Conservation (phyloP, 2,329 filamentous ascomycete species). For the Pyricularia sp. region DNA sequence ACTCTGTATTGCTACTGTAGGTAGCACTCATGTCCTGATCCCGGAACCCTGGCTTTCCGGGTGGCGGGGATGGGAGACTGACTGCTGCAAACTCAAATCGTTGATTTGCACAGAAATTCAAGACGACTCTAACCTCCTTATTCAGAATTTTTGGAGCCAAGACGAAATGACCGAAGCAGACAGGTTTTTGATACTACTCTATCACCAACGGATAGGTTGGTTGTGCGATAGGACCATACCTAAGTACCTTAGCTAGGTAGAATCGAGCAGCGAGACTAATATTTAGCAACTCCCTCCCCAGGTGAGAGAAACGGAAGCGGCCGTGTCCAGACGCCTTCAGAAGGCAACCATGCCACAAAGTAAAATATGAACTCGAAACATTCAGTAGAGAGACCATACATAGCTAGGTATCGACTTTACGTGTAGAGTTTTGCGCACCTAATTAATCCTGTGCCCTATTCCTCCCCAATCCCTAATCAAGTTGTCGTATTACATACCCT, state of each 20-base stretch:
- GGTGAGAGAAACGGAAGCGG: neutral
- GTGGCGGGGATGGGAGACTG: neutral
- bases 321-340: neutral
- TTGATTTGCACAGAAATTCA: neutral
- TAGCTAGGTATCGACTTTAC: neutral
- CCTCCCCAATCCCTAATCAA: neutral
- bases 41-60: neutral
- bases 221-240: neutral
- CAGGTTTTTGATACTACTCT: neutral
- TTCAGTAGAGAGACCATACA: neutral
- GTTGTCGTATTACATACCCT: neutral
- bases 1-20: neutral
- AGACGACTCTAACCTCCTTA: neutral
- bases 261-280: neutral
- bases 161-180: neutral
- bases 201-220: neutral
- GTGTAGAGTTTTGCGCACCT: neutral
- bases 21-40: neutral
- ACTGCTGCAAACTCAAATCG: neutral
- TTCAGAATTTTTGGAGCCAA: neutral
- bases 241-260: neutral
- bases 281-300: neutral
- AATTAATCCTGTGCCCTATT: neutral
- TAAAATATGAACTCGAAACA: too few relatives aligned
- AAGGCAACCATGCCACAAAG: neutral